Conservation (phyloP, 177 flowering plant species). For the Vitis hybrid region DNA sequence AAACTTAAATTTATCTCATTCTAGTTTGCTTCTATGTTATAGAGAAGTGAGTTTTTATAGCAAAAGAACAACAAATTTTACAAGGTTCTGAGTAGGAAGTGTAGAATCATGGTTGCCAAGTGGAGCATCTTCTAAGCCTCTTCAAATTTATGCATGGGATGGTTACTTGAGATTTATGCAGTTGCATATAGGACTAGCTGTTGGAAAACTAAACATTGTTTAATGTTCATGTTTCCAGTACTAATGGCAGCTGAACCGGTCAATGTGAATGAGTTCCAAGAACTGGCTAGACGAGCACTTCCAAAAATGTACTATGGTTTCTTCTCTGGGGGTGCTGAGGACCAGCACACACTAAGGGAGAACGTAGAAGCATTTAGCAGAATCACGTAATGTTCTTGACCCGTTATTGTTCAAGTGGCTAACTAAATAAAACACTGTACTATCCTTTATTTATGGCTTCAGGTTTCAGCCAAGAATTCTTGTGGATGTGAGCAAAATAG, state of each 20-base stretch:
- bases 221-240: slow-evolving; percentile 17
- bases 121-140: too few relatives aligned
- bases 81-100: too few relatives aligned
- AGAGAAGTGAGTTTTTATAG: too few relatives aligned
- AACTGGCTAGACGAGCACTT: slow-evolving; percentile 62
- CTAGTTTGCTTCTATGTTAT: too few relatives aligned
- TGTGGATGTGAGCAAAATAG: slow-evolving; percentile 68
- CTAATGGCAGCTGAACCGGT: slow-evolving; percentile 60
- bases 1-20: too few relatives aligned
- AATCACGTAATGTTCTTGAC: slow-evolving; percentile 46
- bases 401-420: too few relatives aligned
- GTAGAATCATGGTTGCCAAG: too few relatives aligned
- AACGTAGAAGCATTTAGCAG: slow-evolving; percentile 69
- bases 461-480: slow-evolving; percentile 77
- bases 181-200: not conserved
- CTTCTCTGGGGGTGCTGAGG: slow-evolving; percentile 76
- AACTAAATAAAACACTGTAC: too few relatives aligned
- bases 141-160: not conserved
- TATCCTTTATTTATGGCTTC: slow-evolving; percentile 5
- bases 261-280: slow-evolving; percentile 69
- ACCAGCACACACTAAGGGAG: slow-evolving; percentile 61
- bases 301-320: slow-evolving; percentile 84
- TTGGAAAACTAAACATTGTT: not conserved
- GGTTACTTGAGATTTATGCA: too few relatives aligned
- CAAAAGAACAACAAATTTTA: too few relatives aligned